These are phyloP conservation scores for Aspergillus hancockii DNA, from an alignment of 495 filamentous ascomycete species.

Conservation along the genomic window DNA sequence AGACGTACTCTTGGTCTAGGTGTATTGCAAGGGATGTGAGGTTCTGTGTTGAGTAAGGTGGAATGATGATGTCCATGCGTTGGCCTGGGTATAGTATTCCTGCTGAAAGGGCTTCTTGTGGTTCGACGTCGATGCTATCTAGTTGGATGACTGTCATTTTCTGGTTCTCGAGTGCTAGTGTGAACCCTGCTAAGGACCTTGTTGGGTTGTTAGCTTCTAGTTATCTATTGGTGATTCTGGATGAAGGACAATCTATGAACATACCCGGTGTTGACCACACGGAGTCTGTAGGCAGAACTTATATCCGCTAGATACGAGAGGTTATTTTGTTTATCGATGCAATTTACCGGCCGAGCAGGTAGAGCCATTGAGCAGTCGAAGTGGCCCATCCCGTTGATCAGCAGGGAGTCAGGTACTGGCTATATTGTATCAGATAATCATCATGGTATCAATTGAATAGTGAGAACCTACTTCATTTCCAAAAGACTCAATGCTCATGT, in stretches of 20 bases:
- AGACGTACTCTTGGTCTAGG: conserved; percentile 44
- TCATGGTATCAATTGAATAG: neutral
- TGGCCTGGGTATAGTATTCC: conserved; percentile 53
- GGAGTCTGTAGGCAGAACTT: conserved; percentile 27
- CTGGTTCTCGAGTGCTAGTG: conserved; percentile 32
- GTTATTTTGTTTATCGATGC: conserved; percentile 25
- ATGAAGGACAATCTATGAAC: neutral
- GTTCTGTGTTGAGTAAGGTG: conserved; percentile 11
- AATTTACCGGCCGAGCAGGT: conserved; percentile 48
- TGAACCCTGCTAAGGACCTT: conserved; percentile 42
- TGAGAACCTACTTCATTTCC: conserved; percentile 43
- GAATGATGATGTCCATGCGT: conserved; percentile 48
- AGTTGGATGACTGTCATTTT: conserved; percentile 37
- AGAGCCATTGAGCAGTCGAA: conserved; percentile 53
- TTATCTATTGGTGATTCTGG: neutral
- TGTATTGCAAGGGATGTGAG: conserved; percentile 33
- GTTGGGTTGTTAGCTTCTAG: conserved; percentile 6
- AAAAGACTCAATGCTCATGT: conserved; percentile 43
- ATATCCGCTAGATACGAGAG: conserved; percentile 26
- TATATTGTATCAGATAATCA: conserved; percentile 7
- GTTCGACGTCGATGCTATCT: conserved; percentile 41
- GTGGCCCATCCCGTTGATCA: conserved; percentile 50
- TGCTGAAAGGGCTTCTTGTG: conserved; percentile 27
- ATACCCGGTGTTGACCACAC: conserved; percentile 45
- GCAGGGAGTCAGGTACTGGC: conserved; percentile 54